Evolutionary conservation across 129 eudicot genomes (phyloP), one percentile per base, ranked within the genome.

Genomic region (Oenanthe sinensis): DNA sequence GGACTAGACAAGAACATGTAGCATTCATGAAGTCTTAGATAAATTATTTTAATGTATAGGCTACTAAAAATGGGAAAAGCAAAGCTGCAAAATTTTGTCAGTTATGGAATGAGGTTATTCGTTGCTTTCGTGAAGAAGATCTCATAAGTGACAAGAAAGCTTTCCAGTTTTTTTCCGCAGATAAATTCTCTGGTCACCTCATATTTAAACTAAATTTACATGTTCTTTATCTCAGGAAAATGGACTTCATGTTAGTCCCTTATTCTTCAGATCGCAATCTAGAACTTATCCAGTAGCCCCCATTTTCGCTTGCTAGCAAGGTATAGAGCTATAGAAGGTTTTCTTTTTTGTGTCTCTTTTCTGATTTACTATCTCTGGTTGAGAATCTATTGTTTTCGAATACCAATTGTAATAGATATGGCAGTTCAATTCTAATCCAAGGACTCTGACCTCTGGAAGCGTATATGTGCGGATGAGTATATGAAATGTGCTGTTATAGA

Each of bases 11-110:
- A 72, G 46, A 72, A 22, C 40, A 43, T 12, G 58, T 48, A 74
- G 58, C 39, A 74, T 74, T 26, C 5, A 43, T 33, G 13, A 74
- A 46, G 58, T 71, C 42, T n/a, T n/a, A 79, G 74, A 40, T 43
- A 39, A 49, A 12, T 42, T 80, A 49, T 82, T 58, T 68, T 65
- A 44, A 44, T 74, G 45, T 80, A 68, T 83, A 95, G 99, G 99
- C 78, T 80, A 79, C 81, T 62, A 84, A 95, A 76, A 96, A 84
- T 82, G 87, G 83, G 88, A 96, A 97, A 89, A 88, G 87, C 54
- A 97, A 96, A 89, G 97, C 99, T 73, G 97, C 97, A 74, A 96
- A 88, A 67, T 96, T 96, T 77, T 95, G 96, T 84, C 99, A 96
- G 80, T 80, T 96, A 72, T 96, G 99, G 99, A 96, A 96, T 84